These are phyloP conservation scores for Tillandsia leiboldiana DNA, from an alignment of 176 grass and related monocot species.

Conservation along the genomic window DNA sequence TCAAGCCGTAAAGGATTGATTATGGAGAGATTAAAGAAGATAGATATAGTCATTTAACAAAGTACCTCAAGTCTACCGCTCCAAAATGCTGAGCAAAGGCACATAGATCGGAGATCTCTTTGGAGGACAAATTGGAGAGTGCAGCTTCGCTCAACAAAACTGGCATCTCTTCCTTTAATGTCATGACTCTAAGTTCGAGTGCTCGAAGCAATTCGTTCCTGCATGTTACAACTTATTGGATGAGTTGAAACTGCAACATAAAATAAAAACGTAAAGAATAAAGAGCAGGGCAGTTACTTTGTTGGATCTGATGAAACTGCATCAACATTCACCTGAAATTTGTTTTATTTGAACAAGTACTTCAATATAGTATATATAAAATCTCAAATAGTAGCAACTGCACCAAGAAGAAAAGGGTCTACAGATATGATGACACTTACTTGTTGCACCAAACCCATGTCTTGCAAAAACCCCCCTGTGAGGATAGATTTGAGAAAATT, in stretches of 20 bases:
- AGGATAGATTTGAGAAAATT: constrained; percentile 15
- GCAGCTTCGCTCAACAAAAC: constrained; percentile 47
- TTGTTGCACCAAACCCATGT: constrained; percentile 38
- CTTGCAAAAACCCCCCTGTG: constrained; percentile 56
- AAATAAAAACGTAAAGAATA: constrained; percentile 12
- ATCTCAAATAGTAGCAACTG: constrained; percentile 19
- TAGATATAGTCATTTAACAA: background rate
- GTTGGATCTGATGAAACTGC: constrained; percentile 56
- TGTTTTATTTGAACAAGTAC: constrained; percentile 13
- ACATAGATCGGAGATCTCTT: constrained; percentile 61
- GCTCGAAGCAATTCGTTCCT: constrained; percentile 94
- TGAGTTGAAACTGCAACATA: constrained; percentile 20
- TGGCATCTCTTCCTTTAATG: constrained; percentile 66
- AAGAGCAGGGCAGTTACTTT: constrained; percentile 48
- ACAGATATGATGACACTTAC: constrained; percentile 31
- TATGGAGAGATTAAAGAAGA: background rate
- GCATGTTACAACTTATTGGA: constrained; percentile 16
- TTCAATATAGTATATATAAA: constrained; percentile 20
- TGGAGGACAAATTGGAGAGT: constrained; percentile 38
- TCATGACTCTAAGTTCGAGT: constrained; percentile 69
- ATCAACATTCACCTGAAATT: constrained; percentile 60
- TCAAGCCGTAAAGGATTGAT: background rate
- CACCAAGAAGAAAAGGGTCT: background rate
- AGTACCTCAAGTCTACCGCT: constrained; percentile 75
- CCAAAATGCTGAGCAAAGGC: constrained; percentile 73